These are phyloP conservation scores for Aurifilum marmelostoma DNA, from an alignment of 2,329 filamentous ascomycete genomes.

Conservation along the genomic window DNA sequence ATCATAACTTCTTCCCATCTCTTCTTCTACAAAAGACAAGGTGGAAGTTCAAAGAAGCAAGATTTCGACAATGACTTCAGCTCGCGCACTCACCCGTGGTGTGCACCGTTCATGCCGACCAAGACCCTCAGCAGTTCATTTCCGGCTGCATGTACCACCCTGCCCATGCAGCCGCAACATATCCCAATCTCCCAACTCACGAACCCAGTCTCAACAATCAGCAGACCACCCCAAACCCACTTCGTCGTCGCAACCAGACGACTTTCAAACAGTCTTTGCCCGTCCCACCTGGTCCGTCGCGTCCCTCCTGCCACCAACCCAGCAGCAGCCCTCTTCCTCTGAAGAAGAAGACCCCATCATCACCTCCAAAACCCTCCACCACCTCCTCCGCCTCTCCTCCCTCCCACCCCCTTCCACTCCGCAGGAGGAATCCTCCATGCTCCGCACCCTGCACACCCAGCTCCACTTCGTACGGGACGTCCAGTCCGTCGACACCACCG, in stretches of 20 bases:
- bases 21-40: neutral
- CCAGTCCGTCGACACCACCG: conserved; percentile 74
- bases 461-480: conserved; percentile 89
- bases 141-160: neutral
- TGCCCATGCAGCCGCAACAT: conserved; percentile 20
- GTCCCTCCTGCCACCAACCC: conserved; percentile 67
- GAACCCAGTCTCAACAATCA: neutral
- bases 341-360: conserved; percentile 47
- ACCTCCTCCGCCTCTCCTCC: conserved; percentile 87
- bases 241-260: neutral
- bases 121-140: neutral
- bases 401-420: conserved; percentile 70
- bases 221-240: too few species aligned
- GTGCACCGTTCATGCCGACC: conserved; percentile 7
- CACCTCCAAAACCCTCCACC: conserved; percentile 70
- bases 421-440: conserved; percentile 70
- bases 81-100: conserved; percentile 5
- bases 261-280: conserved; percentile 52
- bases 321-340: conserved; percentile 20
- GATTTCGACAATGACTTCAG: conserved; percentile 11
- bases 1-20: neutral
- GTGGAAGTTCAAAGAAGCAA: neutral
- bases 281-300: conserved; percentile 83
- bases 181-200: conserved; percentile 13
- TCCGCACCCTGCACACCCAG: conserved; percentile 76